Conservation (phyloP, 495 filamentous ascomycete species). For the Trypethelium eluteriae region DNA sequence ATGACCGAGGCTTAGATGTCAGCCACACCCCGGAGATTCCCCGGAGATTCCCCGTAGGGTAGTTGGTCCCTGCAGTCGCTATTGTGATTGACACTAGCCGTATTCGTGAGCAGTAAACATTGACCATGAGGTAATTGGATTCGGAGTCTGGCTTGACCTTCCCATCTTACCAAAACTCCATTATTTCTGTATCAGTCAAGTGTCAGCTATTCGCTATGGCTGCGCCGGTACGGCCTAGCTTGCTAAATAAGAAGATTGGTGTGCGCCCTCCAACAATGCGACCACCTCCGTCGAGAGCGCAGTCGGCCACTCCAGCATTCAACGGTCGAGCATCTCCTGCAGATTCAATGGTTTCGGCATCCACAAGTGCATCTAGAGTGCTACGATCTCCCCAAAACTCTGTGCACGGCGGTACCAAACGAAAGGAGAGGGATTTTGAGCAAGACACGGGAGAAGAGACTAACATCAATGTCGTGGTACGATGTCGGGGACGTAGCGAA, state of each 20-base stretch:
- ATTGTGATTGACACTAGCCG: slow-evolving; percentile 4
- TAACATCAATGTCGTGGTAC: slow-evolving; percentile 94
- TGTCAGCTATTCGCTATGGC: slow-evolving; percentile 39
- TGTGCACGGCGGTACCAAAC: slow-evolving; percentile 49
- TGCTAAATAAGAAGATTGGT: slow-evolving; percentile 46
- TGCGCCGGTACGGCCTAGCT: slow-evolving; percentile 47
- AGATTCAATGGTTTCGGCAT: slow-evolving; percentile 51
- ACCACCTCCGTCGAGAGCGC: slow-evolving; percentile 39
- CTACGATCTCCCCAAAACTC: slow-evolving; percentile 41
- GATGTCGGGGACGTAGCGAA: slow-evolving; percentile 86
- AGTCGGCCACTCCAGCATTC: slow-evolving; percentile 41
- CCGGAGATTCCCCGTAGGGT: background rate
- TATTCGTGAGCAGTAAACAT: slow-evolving; percentile 6
- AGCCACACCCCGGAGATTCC: background rate
- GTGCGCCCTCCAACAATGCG: slow-evolving; percentile 50
- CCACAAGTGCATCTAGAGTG: slow-evolving; percentile 40
- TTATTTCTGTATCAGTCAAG: slow-evolving; percentile 5
- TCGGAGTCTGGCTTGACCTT: background rate
- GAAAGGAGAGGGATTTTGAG: slow-evolving; percentile 79
- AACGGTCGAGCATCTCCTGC: slow-evolving; percentile 53
- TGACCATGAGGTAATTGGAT: background rate
- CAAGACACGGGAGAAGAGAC: slow-evolving; percentile 68
- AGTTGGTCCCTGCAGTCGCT: background rate
- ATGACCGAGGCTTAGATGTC: slow-evolving; percentile 1
- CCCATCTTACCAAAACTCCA: slow-evolving; percentile 8